Base-by-base conservation (phyloP, 805 yeast species). In the Priceomyces fermenticarens region DNA sequence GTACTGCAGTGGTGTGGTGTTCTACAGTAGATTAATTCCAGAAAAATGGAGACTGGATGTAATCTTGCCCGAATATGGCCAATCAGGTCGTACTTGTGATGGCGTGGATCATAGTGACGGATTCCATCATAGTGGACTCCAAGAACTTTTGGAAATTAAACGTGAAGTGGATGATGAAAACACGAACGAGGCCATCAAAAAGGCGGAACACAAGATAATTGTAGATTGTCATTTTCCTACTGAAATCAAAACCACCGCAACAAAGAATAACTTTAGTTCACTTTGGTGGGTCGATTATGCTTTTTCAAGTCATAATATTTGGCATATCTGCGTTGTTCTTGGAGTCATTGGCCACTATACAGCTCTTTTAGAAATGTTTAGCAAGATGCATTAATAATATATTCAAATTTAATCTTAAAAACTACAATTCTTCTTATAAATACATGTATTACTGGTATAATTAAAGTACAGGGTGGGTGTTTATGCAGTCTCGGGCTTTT, bases 271-370 rank as follows among this genome's bases (percentile, higher is more conserved):
- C 11, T 72, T 82, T 39, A 52, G 63, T 28, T 80, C 88, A 1
- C 58, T 85, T 14, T 91, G 85, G 91, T 89, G 97, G 91, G 82
- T 82, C 11, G 93, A 86, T 52, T 85, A 84, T 58, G 60, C 77
- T 20, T 70, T 82, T 40, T 75, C 80, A 32, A 87, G 96, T 29
- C 99, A 91, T 62, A 90, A 89, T 54, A 70, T 91, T 25, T 91
- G 99, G 99, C 99, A 91, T 64, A 59, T 88, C 10, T 88, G 85
- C 57, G 99, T 93, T 25, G 76, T 93, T 12, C 72, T 85, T 17
- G 99, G 99, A 2, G 81, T 88, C n/a, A 62, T 85, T 32, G 95
- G 95, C 26, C 98, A 91, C 62, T 93, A 90, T 62, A 70, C 72
- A 41, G 91, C 95, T 10, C 69, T 88, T 30, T 67, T 88, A 46